Evolutionary conservation across 1,284 basidiomycete genomes (phyloP).

Genomic region (Sporisorium iseilematis-ciliati): DNA sequence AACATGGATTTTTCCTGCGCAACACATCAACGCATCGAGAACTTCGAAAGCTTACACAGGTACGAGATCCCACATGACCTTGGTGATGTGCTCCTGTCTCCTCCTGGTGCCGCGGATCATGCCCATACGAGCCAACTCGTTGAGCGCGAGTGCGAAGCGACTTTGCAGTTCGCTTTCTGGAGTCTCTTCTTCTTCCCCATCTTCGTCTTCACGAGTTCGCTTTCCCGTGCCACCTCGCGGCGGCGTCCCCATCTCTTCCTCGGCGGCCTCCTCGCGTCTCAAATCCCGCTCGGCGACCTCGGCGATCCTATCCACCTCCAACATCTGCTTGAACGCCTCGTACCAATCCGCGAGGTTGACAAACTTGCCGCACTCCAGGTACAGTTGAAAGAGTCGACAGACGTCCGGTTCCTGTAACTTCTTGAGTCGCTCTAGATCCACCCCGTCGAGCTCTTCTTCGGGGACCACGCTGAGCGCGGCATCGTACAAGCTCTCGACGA

Average conservation of each 20-base stretch:
- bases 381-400: slow-evolving; percentile 56
- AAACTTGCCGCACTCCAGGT: slow-evolving; percentile 61
- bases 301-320: slow-evolving; percentile 29
- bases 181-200: neutral
- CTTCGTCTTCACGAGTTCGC: no score
- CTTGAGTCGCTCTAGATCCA: slow-evolving; percentile 19
- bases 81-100: slow-evolving; percentile 61
- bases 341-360: slow-evolving; percentile 67
- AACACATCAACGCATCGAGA: neutral
- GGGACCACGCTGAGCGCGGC: slow-evolving; percentile 41
- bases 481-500: slow-evolving; percentile 43
- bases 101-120: slow-evolving; percentile 58
- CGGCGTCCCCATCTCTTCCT: no score
- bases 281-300: slow-evolving; percentile 12
- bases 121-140: slow-evolving; percentile 63
- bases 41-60: slow-evolving; percentile 27
- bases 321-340: slow-evolving; percentile 58
- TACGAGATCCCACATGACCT: slow-evolving; percentile 62
- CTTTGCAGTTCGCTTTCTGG: slow-evolving; percentile 41
- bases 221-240: no score
- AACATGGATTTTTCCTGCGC: no score
- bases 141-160: slow-evolving; percentile 62
- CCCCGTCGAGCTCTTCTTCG: slow-evolving; percentile 20
- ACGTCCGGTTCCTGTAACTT: slow-evolving; percentile 51
- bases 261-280: neutral